Base-by-base conservation (phyloP, 371 early-diverging fungal species). In the Haplosporangium sp. region DNA sequence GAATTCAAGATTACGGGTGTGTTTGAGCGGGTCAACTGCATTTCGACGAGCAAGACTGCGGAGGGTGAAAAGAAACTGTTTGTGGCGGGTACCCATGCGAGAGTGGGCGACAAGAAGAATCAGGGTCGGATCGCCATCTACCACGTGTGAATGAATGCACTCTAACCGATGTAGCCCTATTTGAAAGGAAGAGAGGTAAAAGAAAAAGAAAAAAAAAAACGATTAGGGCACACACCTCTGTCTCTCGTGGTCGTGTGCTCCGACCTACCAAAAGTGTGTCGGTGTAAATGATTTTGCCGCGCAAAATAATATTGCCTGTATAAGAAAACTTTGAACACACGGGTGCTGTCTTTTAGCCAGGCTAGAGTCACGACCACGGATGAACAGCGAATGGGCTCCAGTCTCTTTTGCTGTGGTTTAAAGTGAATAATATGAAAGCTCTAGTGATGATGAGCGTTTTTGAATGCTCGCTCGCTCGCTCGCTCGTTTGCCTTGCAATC, bases 1-100 rank as follows among this genome's bases (percentile, higher is more conserved):
- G 79, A 77, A 55, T 77, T 77, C 29, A 55, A 42, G 41, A 52
- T 63, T 18, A 51, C 40, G n/a, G 57, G 29, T 47, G 57, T 68
- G n/a, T 77, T 77, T 77, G 79, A 77, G 40, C 67, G 79, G 11
- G n/a, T 77, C 41, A 77, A 77, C 40, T 71, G 72, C 42, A n/a
- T 77, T 29, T 42, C 70, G 16, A 75, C 70, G 9, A 65, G 56
- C 38, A 55, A 61, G 37, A 46, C 43, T 5, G 12, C 16, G 9
- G 18, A 42, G 6, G 55, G 55, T 5, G 58, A 45, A 18, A 57
- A 50, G 14, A 54, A 40, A 40, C 16, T 75, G 29, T 75, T 70
- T 70, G 67, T 75, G 18, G 66, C 76, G 29, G 76, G 76, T 4
- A 75, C 76, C 10, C 63, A 75, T 55, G 51, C 62, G 1, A 56